Evolutionary conservation across 768 basidiomycete species (phyloP), one percentile per base, ranked within the genome.

Genomic region (Lactifluus subvellereus): DNA sequence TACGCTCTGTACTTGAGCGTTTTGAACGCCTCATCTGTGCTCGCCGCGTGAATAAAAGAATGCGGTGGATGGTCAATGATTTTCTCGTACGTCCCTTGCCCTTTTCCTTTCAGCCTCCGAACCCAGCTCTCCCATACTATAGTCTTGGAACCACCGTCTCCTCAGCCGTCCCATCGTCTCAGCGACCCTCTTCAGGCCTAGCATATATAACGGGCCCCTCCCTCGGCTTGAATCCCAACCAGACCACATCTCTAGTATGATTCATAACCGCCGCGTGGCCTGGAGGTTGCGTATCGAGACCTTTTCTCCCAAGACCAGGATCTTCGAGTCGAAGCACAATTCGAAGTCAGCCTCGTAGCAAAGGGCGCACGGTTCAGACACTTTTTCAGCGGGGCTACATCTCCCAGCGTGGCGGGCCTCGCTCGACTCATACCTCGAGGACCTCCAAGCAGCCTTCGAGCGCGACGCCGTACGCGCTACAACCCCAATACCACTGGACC

Each of bases 211-310:
- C 70, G 78, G 75, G 0, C 90, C 92, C 1, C 80, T 97, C 14
- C 92, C 92, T 0, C 84, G 90, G 0, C 76, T 97, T 67, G 84
- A 80, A 45, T 91, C 90, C 0, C 92, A 96, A 65, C 94, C 95
- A 0, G 68, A 74, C 5, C 77, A 80, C n/a, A 81, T 94, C 50
- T 79, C 82, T 1, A 80, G 82, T 71, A 91, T 94, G 77, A 89
- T 95, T 38, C 71, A 75, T 47, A 73, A 75, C 16, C 76, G 87
- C 2, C 74, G 79, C 16, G 64, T 70, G 9, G 74, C 75, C 4
- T 75, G 80, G 1, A 83, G 77, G 6, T 72, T 75, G 40, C 80
- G 89, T 5, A 66, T 78, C 71, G 66, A 4, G 66, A 70, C 14
- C 62, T 83, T 2, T 59, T 67, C 4, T 78, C 74, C 33, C 72